Percentiles rank a stretch among this genome's conserved stretches.
phyloP scores from a whole-genome alignment of 106 monocot genomes.

The Dactylorhiza incarnata region DNA sequence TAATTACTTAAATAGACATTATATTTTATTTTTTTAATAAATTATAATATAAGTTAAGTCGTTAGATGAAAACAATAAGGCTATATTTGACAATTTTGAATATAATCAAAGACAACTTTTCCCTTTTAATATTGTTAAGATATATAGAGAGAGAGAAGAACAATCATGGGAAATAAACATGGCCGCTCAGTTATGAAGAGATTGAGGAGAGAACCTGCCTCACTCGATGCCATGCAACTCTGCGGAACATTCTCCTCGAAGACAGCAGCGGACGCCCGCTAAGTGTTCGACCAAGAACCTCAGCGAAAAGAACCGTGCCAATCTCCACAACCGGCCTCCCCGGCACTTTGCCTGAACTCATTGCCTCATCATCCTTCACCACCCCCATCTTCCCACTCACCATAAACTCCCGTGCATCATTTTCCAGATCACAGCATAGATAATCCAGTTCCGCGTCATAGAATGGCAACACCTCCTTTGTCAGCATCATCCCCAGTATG shows the following conservation, averaged over 20 bases:
- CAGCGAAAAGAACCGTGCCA: conserved; percentile 69
- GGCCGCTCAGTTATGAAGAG: not conserved
- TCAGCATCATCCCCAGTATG: conserved; percentile 69
- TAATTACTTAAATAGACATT: too few species aligned
- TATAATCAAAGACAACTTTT: too few species aligned
- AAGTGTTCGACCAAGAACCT: conserved; percentile 81
- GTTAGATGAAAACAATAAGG: too few species aligned
- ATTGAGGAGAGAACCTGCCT: conserved; percentile 78
- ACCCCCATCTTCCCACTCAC: conserved; percentile 49
- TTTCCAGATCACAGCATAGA: conserved; percentile 48
- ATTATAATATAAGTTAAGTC: too few species aligned
- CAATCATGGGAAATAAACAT: not conserved
- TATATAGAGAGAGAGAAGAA: not conserved
- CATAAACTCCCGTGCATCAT: conserved; percentile 30
- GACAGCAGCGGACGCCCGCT: conserved; percentile 85
- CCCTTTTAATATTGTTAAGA: too few species aligned
- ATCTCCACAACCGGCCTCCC: conserved; percentile 62
- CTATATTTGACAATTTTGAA: too few species aligned
- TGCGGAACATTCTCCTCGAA: conserved; percentile 60
- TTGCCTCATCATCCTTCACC: conserved; percentile 63
- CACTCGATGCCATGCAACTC: conserved; percentile 86
- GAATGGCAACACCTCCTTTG: conserved; percentile 76
- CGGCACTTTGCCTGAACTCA: conserved; percentile 15
- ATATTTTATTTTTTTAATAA: too few species aligned
- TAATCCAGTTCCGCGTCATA: conserved; percentile 40